These are phyloP conservation scores for Arthrobotrys conoides DNA, from an alignment of 2,329 filamentous ascomycete species.

Conservation along the genomic window DNA sequence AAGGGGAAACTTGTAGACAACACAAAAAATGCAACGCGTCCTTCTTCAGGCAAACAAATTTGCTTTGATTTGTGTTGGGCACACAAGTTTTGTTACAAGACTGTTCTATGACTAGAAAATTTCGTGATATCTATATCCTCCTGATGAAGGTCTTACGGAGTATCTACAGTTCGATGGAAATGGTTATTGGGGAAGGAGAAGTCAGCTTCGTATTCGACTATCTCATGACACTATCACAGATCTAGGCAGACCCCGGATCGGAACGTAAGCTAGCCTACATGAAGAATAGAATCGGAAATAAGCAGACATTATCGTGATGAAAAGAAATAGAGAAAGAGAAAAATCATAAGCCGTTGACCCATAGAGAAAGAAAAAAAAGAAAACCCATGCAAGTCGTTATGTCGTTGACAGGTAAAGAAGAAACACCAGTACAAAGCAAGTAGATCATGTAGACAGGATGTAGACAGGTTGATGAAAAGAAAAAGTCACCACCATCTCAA, in stretches of 20 bases:
- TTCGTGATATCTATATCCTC: no score
- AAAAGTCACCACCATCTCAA: not conserved
- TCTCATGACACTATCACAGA: slow-evolving; percentile 4
- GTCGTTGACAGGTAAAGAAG: not conserved
- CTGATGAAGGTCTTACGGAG: no score
- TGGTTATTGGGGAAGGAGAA: not conserved
- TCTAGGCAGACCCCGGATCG: not conserved
- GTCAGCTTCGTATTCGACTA: not conserved
- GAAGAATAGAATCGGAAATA: not conserved
- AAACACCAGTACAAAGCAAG: no score
- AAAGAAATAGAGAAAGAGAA: no score
- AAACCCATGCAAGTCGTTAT: not conserved
- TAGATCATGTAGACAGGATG: no score
- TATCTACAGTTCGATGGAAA: not conserved
- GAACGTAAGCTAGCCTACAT: slow-evolving; percentile 9
- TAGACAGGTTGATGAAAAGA: no score
- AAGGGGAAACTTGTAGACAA: not conserved
- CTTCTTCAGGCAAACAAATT: not conserved
- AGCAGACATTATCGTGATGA: not conserved
- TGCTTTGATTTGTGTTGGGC: not conserved
- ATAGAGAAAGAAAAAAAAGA: not conserved
- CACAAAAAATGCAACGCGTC: slow-evolving; percentile 13
- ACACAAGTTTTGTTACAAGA: no score
- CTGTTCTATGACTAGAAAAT: no score
- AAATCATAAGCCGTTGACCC: not conserved